A percentile compares a stretch with the other conserved stretches of the same genome.
These are phyloP conservation scores for Fusarium torreyae DNA, from an alignment of 2,329 filamentous ascomycete genomes.

Conservation along the genomic window DNA sequence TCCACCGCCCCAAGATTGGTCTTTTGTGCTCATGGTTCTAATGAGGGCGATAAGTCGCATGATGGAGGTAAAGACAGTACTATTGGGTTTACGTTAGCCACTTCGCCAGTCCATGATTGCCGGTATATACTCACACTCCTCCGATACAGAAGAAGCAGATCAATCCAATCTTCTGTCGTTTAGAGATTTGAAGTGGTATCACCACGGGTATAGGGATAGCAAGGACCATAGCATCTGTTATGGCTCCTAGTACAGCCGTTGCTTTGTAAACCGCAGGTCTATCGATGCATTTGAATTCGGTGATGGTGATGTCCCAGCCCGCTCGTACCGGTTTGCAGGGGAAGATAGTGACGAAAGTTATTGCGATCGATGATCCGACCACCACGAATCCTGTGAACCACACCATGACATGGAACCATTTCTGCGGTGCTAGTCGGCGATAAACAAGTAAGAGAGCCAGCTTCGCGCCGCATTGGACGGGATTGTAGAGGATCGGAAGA, in stretches of 20 bases:
- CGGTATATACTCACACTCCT: background rate
- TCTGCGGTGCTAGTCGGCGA: constrained; percentile 15
- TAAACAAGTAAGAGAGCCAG: constrained; percentile 25
- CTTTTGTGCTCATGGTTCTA: constrained; percentile 9
- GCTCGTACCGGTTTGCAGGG: constrained; percentile 19
- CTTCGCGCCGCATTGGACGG: constrained; percentile 24
- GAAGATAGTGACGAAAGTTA: constrained; percentile 28
- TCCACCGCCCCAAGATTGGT: constrained; percentile 24
- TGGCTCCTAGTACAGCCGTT: constrained; percentile 19
- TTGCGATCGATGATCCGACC: constrained; percentile 27
- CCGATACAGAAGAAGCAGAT: constrained; percentile 28
- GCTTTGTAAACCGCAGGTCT: constrained; percentile 24
- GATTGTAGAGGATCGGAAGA: constrained; percentile 34
- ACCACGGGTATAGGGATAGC: constrained; percentile 24
- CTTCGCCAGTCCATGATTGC: no score
- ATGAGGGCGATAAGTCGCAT: constrained; percentile 34
- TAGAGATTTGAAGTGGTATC: constrained; percentile 9
- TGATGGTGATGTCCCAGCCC: constrained; percentile 21
- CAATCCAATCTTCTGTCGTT: constrained; percentile 25
- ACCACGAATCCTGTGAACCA: constrained; percentile 18
- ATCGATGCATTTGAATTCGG: constrained; percentile 19
- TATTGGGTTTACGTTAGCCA: background rate
- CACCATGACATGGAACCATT: constrained; percentile 19
- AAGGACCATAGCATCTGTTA: constrained; percentile 25
- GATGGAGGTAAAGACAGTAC: constrained; percentile 33